Percentiles rank a stretch among this genome's conserved stretches.
phyloP scores from a whole-genome alignment of 495 filamentous ascomycete species.

The Aspergillus sparsus region DNA sequence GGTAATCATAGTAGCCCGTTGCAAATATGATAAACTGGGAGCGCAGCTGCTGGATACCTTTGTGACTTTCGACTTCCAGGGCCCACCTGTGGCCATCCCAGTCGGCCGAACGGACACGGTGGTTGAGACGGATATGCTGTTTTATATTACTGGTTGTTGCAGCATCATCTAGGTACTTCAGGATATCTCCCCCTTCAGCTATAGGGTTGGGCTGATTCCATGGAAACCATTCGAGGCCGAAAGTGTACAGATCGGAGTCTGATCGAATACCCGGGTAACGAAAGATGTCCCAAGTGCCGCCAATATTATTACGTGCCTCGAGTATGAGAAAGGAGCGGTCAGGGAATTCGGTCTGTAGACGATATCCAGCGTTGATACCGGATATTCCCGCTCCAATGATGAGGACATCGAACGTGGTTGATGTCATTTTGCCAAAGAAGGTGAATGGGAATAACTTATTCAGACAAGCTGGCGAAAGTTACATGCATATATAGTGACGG shows the following conservation, averaged over 20 bases:
- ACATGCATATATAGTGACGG: no score
- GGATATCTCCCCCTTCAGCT: slow-evolving; percentile 52
- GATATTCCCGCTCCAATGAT: slow-evolving; percentile 12
- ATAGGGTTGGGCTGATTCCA: slow-evolving; percentile 57
- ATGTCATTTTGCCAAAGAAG: not conserved
- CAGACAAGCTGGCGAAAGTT: no score
- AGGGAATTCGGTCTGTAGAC: not conserved
- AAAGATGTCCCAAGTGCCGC: slow-evolving; percentile 14
- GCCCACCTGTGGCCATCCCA: slow-evolving; percentile 43
- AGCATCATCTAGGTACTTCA: slow-evolving; percentile 57
- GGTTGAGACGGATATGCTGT: slow-evolving; percentile 53
- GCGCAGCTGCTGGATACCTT: not conserved
- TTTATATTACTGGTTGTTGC: slow-evolving; percentile 55
- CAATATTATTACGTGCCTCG: slow-evolving; percentile 4
- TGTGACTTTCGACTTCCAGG: not conserved
- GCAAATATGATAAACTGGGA: slow-evolving; percentile 23
- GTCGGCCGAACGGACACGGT: slow-evolving; percentile 49
- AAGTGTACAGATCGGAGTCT: slow-evolving; percentile 45
- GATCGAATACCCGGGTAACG: slow-evolving; percentile 11
- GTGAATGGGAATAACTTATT: not conserved
- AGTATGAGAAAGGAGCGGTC: not conserved
- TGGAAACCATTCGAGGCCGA: slow-evolving; percentile 60
- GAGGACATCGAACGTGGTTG: not conserved
- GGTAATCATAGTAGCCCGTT: slow-evolving; percentile 47
- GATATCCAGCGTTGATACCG: slow-evolving; percentile 7